Conservation (phyloP, 2,329 filamentous ascomycete genomes). For the Fusarium bactridioides region DNA sequence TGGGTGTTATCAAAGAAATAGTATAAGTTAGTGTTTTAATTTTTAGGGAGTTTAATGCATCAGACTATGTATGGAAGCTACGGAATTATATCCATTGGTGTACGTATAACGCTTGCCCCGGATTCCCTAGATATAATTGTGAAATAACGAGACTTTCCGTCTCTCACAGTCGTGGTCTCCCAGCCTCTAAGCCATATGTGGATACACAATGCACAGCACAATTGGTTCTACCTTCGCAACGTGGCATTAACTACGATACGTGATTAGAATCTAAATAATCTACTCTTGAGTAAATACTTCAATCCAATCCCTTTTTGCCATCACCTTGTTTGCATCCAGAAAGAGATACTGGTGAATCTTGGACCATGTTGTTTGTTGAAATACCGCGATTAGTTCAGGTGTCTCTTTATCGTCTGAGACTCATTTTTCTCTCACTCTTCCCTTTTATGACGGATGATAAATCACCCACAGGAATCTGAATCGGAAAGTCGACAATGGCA, state of each 20-base stretch:
- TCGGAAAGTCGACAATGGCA: neutral
- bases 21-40: fast-evolving
- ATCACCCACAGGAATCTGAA: neutral
- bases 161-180: too few relatives aligned
- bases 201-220: too few relatives aligned
- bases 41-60: neutral
- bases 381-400: too few relatives aligned
- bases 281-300: fast-evolving
- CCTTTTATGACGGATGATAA: neutral
- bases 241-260: fast-evolving
- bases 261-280: fast-evolving
- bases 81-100: fast-evolving
- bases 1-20: neutral
- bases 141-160: neutral
- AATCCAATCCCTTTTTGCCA: neutral
- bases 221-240: neutral
- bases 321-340: neutral
- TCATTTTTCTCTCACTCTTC: neutral
- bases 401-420: too few relatives aligned
- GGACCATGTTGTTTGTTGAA: neutral
- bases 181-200: too few relatives aligned
- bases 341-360: fast-evolving
- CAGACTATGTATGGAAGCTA: neutral
- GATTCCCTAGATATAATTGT: neutral
- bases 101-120: fast-evolving